Base-by-base conservation (phyloP, 2,329 filamentous ascomycete genomes). In the Trichoderma oligosporum region DNA sequence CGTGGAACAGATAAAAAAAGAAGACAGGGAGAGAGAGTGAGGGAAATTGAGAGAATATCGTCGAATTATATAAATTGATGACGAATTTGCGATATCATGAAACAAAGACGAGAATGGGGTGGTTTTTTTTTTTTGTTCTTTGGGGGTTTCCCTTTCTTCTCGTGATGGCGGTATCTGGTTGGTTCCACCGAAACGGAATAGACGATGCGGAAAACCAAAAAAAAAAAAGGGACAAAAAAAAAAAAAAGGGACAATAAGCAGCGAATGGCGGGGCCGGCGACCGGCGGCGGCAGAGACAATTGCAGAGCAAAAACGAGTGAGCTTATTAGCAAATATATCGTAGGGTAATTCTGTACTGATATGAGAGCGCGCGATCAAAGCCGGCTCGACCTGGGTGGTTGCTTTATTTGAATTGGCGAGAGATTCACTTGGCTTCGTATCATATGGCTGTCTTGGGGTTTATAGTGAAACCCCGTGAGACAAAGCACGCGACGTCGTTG, bases 401-500 rank as follows among this genome's bases (percentile, higher is more conserved):
- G 27, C 24, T 27, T 46, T 53, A 39, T 41, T 38, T 33, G 24
- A 38, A 18, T 9, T 56, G 9, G 38, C 16, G 25, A 7, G 27
- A 44, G 49, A 53, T 53, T 36, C 49, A 22, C 20, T 8, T 22
- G 27, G 20, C 20, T 20, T 44, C 49, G 51, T 54, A 36, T 45
- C 51, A 39, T 36, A 35, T n/a, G 39, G 45, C 31, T 27, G 41
- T 27, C 36, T n/a, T 18, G 24, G 31, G 38, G 14, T 18, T 42
- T 42, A 12, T 35, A 35, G 49, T 39, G 33, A 54, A 18, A 20
- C 41, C 51, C 41, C 51, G 51, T 54, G 51, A 54, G 51, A 54
- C 51, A 54, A n/a, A 45, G 51, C 51, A 54, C 51, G 51, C 51
- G 51, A 47, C 27, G 44, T 22, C 16, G 44, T n/a, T n/a, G 42